Evolutionary conservation across 2,329 filamentous ascomycete species (phyloP), one percentile per base, ranked within the genome.

Genomic region (Paecilomyces sp.): DNA sequence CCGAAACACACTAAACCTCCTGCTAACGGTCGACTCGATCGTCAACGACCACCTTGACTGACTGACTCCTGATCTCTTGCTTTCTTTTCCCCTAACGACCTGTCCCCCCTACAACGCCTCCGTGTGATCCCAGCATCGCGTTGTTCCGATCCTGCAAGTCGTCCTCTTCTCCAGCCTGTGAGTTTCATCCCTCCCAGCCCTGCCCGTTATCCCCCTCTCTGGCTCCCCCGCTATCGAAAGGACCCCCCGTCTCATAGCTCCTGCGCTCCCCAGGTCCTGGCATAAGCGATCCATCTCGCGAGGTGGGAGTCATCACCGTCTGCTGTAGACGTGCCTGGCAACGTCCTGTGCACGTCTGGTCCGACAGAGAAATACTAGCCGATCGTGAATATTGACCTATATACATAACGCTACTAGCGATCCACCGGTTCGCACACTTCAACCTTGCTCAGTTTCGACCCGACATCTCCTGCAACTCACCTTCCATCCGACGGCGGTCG

Each of bases 131-230:
- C 41, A 47, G 41, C n/a, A 47, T 47, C 5, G 41, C 41, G 4
- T 56, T 60, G 60, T 58, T 52, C 47, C 47, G 53, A 47, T 59
- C 53, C 30, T 59, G 47, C 56, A 28, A 54, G 47, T 33, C 51
- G 58, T 61, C 55, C 53, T 56, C 18, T 52, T 57, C 50, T 51
- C 55, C 58, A 52, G 58, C 41, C 51, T 53, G 51, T 53, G n/a
- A 53, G 51, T 30, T 53, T 30, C 51, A 53, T 53, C 51, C 47
- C 51, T 56, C 58, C 54, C 56, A 25, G 33, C 54, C 50, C 59
- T 55, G 52, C 54, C 25, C 50, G 58, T 54, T 50, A 55, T 51
- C 53, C 60, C 59, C 55, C 52, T 59, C 55, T 57, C 56, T 47
- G 53, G 30, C 55, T 50, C 57, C 57, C 52, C 58, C 18, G 61